Evolutionary conservation across 305 asterid genomes (phyloP).

Genomic region (Petunia hybrid): DNA sequence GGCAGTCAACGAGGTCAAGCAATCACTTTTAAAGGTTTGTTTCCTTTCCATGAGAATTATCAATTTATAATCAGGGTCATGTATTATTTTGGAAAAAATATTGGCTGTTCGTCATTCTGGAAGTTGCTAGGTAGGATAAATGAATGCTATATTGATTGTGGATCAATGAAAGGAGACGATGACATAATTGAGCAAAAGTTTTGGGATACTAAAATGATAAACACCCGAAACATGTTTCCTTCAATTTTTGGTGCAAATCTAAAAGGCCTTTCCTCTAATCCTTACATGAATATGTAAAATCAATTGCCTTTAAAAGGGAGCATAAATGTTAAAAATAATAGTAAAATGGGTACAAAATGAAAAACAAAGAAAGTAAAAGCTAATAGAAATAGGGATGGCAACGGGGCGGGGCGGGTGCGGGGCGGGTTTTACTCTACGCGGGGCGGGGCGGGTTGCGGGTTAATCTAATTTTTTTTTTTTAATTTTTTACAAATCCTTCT

Average conservation of each 20-base stretch:
- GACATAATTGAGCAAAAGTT: background rate
- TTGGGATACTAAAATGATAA: background rate
- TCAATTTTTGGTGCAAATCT: constrained; percentile 14
- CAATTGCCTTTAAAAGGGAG: constrained; percentile 3
- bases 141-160: background rate
- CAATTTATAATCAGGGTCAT: background rate
- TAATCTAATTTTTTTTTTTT: too few relatives aligned
- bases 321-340: background rate
- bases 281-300: background rate
- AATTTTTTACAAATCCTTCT: too few relatives aligned
- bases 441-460: too few relatives aligned
- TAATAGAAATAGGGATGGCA: background rate
- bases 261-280: background rate
- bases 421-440: too few relatives aligned
- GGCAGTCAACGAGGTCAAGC: constrained; percentile 70
- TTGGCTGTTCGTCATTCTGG: background rate
- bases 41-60: background rate
- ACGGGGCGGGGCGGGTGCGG: too few relatives aligned
- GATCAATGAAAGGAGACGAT: background rate
- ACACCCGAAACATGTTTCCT: background rate
- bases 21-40: constrained; percentile 77
- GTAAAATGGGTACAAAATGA: background rate
- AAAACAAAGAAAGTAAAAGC: constrained; percentile 10
- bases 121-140: background rate
- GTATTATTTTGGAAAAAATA: constrained; percentile 5